A percentile compares a stretch with the other conserved stretches of the same genome.
Conservation (phyloP, 1,284 basidiomycete genomes). For the Ganoderma sinense region DNA sequence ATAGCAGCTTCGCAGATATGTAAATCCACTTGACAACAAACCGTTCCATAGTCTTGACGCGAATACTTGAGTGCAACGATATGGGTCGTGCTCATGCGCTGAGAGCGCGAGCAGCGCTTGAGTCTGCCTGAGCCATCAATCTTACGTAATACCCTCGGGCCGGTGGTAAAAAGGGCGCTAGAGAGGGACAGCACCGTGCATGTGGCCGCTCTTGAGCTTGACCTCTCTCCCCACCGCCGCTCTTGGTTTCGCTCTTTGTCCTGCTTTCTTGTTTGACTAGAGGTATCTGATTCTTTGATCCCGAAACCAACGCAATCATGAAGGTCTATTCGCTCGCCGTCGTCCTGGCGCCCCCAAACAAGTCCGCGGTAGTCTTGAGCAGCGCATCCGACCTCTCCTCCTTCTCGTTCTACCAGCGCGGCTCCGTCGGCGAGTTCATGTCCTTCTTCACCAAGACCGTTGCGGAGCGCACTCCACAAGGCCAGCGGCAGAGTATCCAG, state of each 20-base stretch:
- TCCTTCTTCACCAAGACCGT: constrained; percentile 94
- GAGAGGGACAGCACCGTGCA: neutral
- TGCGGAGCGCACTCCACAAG: constrained; percentile 86
- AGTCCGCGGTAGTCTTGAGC: constrained; percentile 70
- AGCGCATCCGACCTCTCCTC: constrained; percentile 87
- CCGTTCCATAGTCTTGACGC: no score
- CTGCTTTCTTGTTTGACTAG: neutral
- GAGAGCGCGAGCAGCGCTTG: no score
- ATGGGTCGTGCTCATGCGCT: no score
- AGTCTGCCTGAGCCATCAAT: no score
- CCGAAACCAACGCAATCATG: constrained; percentile 49
- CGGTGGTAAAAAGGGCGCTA: neutral
- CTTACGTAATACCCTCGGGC: no score
- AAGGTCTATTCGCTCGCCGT: constrained; percentile 78
- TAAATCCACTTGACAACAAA: no score
- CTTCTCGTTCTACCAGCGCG: constrained; percentile 94
- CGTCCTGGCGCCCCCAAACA: constrained; percentile 62
- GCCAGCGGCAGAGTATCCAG: constrained; percentile 92
- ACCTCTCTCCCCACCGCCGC: neutral
- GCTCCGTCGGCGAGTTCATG: constrained; percentile 89
- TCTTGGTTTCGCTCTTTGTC: neutral
- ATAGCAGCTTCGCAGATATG: no score
- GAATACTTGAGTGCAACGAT: no score
- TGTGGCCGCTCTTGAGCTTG: no score
- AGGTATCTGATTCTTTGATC: neutral